Evolutionary conservation across 495 filamentous ascomycete species (phyloP).

Genomic region (Hypomontagnella monticulosa): DNA sequence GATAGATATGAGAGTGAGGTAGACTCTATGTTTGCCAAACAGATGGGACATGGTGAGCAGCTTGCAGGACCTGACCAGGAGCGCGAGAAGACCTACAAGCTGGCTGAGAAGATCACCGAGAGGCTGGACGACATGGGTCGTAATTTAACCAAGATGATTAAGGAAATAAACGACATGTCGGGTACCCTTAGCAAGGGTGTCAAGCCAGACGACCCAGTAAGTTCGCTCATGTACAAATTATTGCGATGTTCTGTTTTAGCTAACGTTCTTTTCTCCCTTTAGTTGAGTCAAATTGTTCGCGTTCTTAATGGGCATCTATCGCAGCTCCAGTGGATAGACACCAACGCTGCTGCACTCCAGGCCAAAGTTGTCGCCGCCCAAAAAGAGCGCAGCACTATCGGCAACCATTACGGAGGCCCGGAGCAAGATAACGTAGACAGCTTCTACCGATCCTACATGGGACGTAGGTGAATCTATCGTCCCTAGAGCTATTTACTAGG

Average conservation of each 20-base stretch:
- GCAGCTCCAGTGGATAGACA: conserved; percentile 90
- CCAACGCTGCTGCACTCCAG: conserved; percentile 80
- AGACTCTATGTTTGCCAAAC: conserved; percentile 81
- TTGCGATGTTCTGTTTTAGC: conserved; percentile 9
- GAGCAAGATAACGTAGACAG: conserved; percentile 77
- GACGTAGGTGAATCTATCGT: conserved; percentile 58
- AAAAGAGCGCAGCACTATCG: conserved; percentile 74
- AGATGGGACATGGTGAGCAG: conserved; percentile 69
- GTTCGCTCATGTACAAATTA: conserved; percentile 43
- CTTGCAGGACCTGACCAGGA: conserved; percentile 91
- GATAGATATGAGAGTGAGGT: conserved; percentile 91
- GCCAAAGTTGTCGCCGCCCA: conserved; percentile 81
- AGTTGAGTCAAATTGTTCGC: conserved; percentile 93
- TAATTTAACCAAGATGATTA: conserved; percentile 92
- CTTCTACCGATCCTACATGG: conserved; percentile 83
- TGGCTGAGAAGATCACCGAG: conserved; percentile 90
- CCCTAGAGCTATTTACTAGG: conserved; percentile 1
- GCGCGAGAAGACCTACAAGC: conserved; percentile 90
- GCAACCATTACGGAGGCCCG: conserved; percentile 64
- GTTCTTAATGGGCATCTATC: conserved; percentile 92
- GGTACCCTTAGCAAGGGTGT: conserved; percentile 84
- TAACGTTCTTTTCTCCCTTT: conserved; percentile 15
- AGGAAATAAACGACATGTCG: conserved; percentile 92
- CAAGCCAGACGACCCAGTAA: conserved; percentile 91
- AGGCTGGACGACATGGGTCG: conserved; percentile 89